phyloP scores from a whole-genome alignment of 768 basidiomycete species.

The Phanerodontia chrysosporium region DNA sequence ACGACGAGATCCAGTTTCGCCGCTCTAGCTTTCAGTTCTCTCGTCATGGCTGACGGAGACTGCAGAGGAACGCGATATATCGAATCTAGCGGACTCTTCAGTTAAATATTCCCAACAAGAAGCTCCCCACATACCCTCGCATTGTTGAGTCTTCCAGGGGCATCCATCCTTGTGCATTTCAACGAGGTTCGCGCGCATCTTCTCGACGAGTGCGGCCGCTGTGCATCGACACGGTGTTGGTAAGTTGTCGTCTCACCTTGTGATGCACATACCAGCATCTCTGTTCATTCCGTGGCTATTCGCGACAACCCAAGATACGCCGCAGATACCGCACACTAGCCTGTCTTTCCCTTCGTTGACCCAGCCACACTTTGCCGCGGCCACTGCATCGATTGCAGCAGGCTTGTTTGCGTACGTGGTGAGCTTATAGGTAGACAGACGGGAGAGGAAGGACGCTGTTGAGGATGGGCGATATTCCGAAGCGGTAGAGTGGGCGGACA shows the following conservation, averaged over 20 bases:
- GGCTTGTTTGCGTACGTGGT: conserved; percentile 81
- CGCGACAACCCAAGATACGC: conserved; percentile 68
- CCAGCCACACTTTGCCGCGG: conserved; percentile 83
- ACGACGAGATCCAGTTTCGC: conserved; percentile 47
- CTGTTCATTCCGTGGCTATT: conserved; percentile 66
- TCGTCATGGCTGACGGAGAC: conserved; percentile 58
- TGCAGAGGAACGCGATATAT: conserved; percentile 75
- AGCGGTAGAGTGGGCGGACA: conserved; percentile 26
- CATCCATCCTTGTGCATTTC: conserved; percentile 77
- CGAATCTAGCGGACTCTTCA: conserved; percentile 42
- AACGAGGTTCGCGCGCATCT: conserved; percentile 62
- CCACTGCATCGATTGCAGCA: conserved; percentile 65
- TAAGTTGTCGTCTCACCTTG: too few species aligned
- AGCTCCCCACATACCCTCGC: conserved; percentile 53
- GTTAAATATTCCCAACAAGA: too few species aligned
- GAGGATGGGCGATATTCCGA: conserved; percentile 81
- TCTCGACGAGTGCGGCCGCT: conserved; percentile 73
- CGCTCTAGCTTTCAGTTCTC: conserved; percentile 56
- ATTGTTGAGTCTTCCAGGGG: conserved; percentile 80
- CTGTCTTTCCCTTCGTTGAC: conserved; percentile 79
- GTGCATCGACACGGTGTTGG: conserved; percentile 11
- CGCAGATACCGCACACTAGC: conserved; percentile 68
- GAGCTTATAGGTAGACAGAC: conserved; percentile 74
- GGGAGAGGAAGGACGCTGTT: conserved; percentile 63
- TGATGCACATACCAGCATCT: conserved; percentile 67